phyloP scores from a whole-genome alignment of 148 eudicot genomes.

The Heliamphora exappendiculata region DNA sequence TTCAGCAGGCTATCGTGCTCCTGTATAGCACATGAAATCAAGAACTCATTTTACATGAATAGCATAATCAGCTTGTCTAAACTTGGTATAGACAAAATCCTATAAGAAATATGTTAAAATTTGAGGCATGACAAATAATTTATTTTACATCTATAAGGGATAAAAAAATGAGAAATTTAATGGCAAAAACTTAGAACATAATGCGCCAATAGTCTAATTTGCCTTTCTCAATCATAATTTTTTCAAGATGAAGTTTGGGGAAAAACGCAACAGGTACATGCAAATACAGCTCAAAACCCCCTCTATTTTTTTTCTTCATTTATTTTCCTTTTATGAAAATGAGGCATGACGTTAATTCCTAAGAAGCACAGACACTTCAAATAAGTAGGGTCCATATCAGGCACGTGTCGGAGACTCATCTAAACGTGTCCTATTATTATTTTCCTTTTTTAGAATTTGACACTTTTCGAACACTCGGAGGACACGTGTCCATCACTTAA shows the following conservation, averaged over 20 bases:
- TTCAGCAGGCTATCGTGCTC: slow-evolving; percentile 49
- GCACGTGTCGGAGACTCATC: no score
- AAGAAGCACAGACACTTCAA: no score
- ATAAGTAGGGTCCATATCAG: no score
- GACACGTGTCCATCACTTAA: no score
- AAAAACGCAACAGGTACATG: not conserved
- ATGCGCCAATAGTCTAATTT: not conserved
- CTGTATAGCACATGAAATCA: slow-evolving; percentile 31
- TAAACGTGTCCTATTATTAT: no score
- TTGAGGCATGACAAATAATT: not conserved
- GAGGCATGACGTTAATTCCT: no score
- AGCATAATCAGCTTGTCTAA: not conserved
- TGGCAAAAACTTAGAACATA: not conserved
- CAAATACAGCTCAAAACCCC: not conserved
- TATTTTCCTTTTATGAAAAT: no score
- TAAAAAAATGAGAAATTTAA: no score
- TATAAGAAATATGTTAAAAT: not conserved
- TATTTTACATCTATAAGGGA: not conserved
- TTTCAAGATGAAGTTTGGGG: not conserved
- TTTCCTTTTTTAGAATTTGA: no score
- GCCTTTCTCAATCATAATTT: not conserved
- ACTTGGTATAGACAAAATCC: not conserved
- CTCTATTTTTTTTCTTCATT: no score
- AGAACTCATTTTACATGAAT: slow-evolving; percentile 1
- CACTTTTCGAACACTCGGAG: no score